Base-by-base conservation (phyloP, 192 early-diverging fungal genomes). In the Geranomyces variabilis region DNA sequence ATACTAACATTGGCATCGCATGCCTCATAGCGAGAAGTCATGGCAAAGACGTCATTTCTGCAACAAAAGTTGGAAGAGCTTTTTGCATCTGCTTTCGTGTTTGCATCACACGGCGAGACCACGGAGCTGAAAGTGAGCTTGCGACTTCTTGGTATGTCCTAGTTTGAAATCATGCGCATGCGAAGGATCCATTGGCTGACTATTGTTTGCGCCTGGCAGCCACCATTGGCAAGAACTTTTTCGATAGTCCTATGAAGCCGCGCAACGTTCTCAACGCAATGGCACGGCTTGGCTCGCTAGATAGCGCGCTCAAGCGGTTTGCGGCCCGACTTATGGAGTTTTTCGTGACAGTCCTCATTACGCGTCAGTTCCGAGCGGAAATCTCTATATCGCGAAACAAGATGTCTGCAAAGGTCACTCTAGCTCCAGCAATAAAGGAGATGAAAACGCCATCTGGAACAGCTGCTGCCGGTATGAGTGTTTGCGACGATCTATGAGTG, bases 21-120 rank as follows among this genome's bases (percentile, higher is more conserved):
- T 60, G 58, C 3, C 26, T 28, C 5, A 31, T 33, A 60, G 58
- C 19, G 17, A 17, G 26, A 7, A 33, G 58, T 60, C 7, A 60
- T 60, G 26, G 7, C 58, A 60, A 60, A 60, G 30, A 60, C 26
- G 4, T 2, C 28, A 10, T 33, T 8, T 17, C 58, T 60, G 2
- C 24, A 60, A 33, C 58, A 60, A 33, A 60, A 60, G 58, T 33
- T 60, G 31, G 26, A 26, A 26, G 58, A 31, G 31, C 58, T 60
- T 7, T 60, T 60, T 29, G 58, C 30, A 7, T 24, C 58, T 33
- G 58, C 10, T 17, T 60, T 60, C 30, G 7, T 60, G 4, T 60
- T 60, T 17, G 5, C 58, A 19, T 19, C 26, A 30, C 26, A 33
- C 26, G 58, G 26, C 24, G 58, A 60, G 17, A 29, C 26, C 17